Evolutionary conservation across 2,329 filamentous ascomycete genomes (phyloP), one percentile per base, ranked within the genome.

Genomic region (Hypoxylon sp.): DNA sequence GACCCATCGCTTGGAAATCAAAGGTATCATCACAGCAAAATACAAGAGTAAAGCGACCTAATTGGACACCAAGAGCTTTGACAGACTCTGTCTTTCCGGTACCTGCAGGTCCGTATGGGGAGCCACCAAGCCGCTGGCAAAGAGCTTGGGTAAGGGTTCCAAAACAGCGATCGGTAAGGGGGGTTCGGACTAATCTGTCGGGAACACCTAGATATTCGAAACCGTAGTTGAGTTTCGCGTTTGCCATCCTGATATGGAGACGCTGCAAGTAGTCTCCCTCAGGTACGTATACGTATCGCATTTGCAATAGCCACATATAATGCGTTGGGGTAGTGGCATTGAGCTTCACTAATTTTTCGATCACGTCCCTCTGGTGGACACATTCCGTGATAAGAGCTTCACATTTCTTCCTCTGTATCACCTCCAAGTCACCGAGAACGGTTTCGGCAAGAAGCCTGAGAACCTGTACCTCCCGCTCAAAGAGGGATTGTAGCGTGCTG

Each of bases 1-100:
- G 93, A 13, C 97, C 97, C 96, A 99, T 99, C 55, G 96, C 96
- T 77, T 99, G 96, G 85, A 98, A 99, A 80, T 99, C 96, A 76
- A 99, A 99, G 0, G 96, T 99, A 81, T 99, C 96, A 78, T 99
- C 96, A 83, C 96, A 99, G 80, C 97, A 99, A 84, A 99, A 99
- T 28, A 99, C 97, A 25, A 99, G 88, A 1, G 97, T 99, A 79
- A 99, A 99, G 66, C 97, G 91, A 78, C 96, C 97, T 60, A 99
- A 90, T 79, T 99, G 94, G 3, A 99, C 88, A 84, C 96, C 97
- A 25, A 99, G 87, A 19, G 96, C 96, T 81, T 99, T 99, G 79
- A 99, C 96, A 1, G 96, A 99, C 79, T 99, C 96, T 0, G 96
- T 99, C 82, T 99, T 99, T 79, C 96, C 96, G 48, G 96, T 99